Percentiles rank a stretch among this genome's conserved stretches.
These are phyloP conservation scores for Stemphylium vesicarium DNA, from an alignment of 2,329 filamentous ascomycete genomes.

Conservation along the genomic window DNA sequence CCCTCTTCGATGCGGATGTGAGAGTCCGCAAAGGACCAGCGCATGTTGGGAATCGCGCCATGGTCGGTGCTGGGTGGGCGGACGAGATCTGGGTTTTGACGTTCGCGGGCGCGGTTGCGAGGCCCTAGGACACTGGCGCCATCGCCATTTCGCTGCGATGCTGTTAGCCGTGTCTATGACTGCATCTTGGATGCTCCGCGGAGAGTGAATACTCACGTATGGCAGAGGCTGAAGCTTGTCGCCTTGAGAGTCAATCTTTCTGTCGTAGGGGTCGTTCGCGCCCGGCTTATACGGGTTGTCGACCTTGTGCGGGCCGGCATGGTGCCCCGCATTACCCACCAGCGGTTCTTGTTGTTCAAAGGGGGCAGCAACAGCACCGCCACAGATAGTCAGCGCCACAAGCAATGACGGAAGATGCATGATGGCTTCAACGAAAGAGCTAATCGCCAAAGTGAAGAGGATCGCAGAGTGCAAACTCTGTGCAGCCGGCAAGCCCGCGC, in stretches of 20 bases:
- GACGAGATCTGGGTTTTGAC: slow-evolving; percentile 74
- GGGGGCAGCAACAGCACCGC: slow-evolving; percentile 33
- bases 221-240: slow-evolving; percentile 69
- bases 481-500: slow-evolving; percentile 7
- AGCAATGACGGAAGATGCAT: slow-evolving; percentile 43
- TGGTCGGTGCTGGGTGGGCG: slow-evolving; percentile 76
- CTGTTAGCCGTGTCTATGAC: slow-evolving; percentile 15
- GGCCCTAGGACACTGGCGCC: slow-evolving; percentile 73
- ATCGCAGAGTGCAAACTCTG: neutral
- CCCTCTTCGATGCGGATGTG: slow-evolving; percentile 66
- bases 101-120: slow-evolving; percentile 70
- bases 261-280: slow-evolving; percentile 67
- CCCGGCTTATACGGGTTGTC: slow-evolving; percentile 64
- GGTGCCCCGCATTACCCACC: slow-evolving; percentile 31
- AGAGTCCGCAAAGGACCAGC: slow-evolving; percentile 64
- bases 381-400: slow-evolving; percentile 38
- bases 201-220: slow-evolving; percentile 39
- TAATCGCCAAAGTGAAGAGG: slow-evolving; percentile 6
- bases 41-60: slow-evolving; percentile 72
- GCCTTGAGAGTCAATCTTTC: slow-evolving; percentile 66
- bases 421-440: slow-evolving; percentile 24
- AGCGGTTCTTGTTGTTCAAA: slow-evolving; percentile 50
- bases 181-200: neutral
- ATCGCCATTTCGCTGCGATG: slow-evolving; percentile 54
- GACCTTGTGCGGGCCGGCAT: slow-evolving; percentile 33